phyloP scores from a whole-genome alignment of 371 early-diverging fungal species.

The Actinomucor elegans region DNA sequence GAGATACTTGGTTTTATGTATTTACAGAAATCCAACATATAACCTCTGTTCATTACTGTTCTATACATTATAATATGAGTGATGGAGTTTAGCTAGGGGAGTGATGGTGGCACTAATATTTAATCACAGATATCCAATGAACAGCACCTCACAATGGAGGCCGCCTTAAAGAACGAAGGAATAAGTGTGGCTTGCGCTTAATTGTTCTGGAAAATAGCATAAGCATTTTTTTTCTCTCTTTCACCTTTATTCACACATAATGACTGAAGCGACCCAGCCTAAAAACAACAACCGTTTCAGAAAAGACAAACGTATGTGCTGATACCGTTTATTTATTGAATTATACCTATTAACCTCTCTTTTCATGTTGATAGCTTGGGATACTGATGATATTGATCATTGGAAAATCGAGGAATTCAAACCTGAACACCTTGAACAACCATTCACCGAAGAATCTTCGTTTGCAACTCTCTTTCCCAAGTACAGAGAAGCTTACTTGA shows the following conservation, averaged over 20 bases:
- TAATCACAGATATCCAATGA: no score
- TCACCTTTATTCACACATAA: background rate
- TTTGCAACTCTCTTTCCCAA: constrained; percentile 99
- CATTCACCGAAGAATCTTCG: constrained; percentile 95
- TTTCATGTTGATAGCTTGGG: constrained; percentile 69
- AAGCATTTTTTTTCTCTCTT: background rate
- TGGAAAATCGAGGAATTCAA: constrained; percentile 94
- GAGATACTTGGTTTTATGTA: no score
- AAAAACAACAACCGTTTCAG: constrained; percentile 35
- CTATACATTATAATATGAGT: no score
- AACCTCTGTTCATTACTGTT: no score
- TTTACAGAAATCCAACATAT: no score
- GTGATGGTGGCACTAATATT: no score
- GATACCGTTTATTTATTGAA: background rate
- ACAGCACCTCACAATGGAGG: no score
- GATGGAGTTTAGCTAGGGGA: no score
- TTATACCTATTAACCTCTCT: background rate
- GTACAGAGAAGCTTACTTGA: constrained; percentile 96
- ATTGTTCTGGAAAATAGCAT: background rate
- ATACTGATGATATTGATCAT: constrained; percentile 91
- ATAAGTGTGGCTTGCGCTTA: no score
- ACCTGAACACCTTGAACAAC: constrained; percentile 73
- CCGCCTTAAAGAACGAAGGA: no score
- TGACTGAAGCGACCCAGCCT: constrained; percentile 16
- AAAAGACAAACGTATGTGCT: constrained; percentile 42